Percentiles rank a stretch among this genome's conserved stretches.
These are phyloP conservation scores for Iris pallida DNA, from an alignment of 116 monocot genomes.

Conservation along the genomic window DNA sequence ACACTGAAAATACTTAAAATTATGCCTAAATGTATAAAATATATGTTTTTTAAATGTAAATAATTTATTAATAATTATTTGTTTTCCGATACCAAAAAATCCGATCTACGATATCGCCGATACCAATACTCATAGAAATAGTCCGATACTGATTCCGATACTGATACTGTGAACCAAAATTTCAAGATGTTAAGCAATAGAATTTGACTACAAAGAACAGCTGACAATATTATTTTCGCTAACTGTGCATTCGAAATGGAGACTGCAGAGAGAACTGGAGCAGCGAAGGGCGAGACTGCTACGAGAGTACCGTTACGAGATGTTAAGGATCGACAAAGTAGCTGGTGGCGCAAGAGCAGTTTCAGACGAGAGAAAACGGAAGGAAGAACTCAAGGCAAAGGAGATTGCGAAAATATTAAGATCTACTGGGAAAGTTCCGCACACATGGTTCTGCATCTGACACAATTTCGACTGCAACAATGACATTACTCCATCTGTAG, in stretches of 20 bases:
- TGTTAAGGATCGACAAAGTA: slow-evolving; percentile 33
- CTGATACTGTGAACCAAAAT: background rate
- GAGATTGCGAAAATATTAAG: slow-evolving; percentile 27
- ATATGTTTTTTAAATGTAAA: too few relatives aligned
- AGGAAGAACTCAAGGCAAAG: slow-evolving; percentile 22
- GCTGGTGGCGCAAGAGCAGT: slow-evolving; percentile 19
- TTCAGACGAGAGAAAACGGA: slow-evolving; percentile 27
- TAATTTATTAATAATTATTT: too few relatives aligned
- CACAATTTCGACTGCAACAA: background rate
- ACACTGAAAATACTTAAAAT: too few relatives aligned
- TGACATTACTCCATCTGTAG: background rate
- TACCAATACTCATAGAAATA: too few relatives aligned
- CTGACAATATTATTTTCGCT: background rate
- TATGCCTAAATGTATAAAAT: too few relatives aligned
- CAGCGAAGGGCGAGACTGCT: slow-evolving; percentile 12
- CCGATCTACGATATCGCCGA: too few relatives aligned
- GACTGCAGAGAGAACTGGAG: slow-evolving; percentile 38
- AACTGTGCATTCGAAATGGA: slow-evolving; percentile 7
- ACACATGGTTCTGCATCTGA: slow-evolving; percentile 20
- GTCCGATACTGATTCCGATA: background rate
- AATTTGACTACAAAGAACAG: too few relatives aligned
- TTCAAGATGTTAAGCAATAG: background rate
- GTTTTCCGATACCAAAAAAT: too few relatives aligned
- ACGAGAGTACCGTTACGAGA: slow-evolving; percentile 28
- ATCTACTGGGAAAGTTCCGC: slow-evolving; percentile 1